Conservation (phyloP, 2,329 filamentous ascomycete species). For the Mycogone perniciosa region DNA sequence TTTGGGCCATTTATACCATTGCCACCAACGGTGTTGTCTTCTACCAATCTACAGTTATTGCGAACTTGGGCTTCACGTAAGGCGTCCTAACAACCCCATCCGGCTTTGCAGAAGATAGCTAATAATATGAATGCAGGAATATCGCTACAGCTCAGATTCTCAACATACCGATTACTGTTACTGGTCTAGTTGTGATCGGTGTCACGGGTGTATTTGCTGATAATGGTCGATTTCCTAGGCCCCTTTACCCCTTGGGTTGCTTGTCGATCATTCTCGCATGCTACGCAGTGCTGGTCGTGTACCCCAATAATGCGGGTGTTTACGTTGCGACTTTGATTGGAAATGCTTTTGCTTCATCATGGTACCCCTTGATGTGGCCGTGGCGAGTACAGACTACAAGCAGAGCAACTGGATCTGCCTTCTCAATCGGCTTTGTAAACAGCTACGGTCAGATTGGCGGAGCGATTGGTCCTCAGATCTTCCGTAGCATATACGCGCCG, state of each 20-base stretch:
- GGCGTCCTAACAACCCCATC: slow-evolving; percentile 7
- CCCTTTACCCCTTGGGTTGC: slow-evolving; percentile 37
- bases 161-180: slow-evolving; percentile 40
- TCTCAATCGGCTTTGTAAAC: slow-evolving; percentile 45
- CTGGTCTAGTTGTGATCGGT: slow-evolving; percentile 36
- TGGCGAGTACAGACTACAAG: slow-evolving; percentile 44
- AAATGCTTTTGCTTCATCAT: slow-evolving; percentile 35
- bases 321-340: slow-evolving; percentile 42
- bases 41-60: slow-evolving; percentile 38
- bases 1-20: slow-evolving; percentile 39
- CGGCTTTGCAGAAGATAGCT: not conserved
- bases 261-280: slow-evolving; percentile 37
- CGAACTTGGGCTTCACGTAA: slow-evolving; percentile 32
- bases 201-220: slow-evolving; percentile 37
- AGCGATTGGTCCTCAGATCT: slow-evolving; percentile 42
- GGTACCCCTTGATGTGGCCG: slow-evolving; percentile 46
- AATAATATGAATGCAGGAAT: slow-evolving; percentile 21
- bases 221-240: slow-evolving; percentile 35
- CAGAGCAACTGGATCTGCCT: slow-evolving; percentile 42
- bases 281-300: slow-evolving; percentile 39
- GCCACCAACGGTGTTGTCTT: slow-evolving; percentile 36
- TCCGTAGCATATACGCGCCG: slow-evolving; percentile 37
- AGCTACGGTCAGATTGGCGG: slow-evolving; percentile 45
- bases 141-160: slow-evolving; percentile 43
- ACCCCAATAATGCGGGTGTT: slow-evolving; percentile 38